Evolutionary conservation across 1,284 basidiomycete genomes (phyloP).

Genomic region (Volvariella surrecta): DNA sequence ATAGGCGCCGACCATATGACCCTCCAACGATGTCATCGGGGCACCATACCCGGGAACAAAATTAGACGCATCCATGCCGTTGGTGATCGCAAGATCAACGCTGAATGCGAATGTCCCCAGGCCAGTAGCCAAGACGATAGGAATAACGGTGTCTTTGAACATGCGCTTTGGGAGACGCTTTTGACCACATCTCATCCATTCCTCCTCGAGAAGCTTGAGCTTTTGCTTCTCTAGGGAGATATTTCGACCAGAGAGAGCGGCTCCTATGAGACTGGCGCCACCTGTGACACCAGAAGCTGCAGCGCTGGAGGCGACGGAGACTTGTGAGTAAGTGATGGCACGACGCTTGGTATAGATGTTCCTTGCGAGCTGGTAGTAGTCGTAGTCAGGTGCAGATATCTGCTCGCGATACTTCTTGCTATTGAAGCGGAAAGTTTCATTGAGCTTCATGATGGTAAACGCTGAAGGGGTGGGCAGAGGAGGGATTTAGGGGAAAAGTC

Average conservation of each 20-base stretch:
- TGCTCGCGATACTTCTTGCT: background rate
- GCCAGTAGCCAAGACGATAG: background rate
- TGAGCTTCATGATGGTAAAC: background rate
- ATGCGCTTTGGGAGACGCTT: background rate
- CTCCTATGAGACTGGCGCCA: background rate
- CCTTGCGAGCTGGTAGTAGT: background rate
- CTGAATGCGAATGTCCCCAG: background rate
- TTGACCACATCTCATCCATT: background rate
- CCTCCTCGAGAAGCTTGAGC: background rate
- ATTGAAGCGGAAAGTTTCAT: background rate
- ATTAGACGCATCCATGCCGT: too few species aligned
- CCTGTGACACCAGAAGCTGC: background rate
- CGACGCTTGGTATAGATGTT: background rate
- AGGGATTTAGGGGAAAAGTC: background rate
- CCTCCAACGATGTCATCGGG: too few species aligned
- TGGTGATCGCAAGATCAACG: background rate
- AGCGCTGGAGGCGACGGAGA: background rate
- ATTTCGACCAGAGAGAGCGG: background rate
- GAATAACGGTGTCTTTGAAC: background rate
- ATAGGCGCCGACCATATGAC: too few species aligned
- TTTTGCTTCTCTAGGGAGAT: background rate
- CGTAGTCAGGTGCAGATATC: background rate
- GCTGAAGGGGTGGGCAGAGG: background rate
- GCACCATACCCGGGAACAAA: too few species aligned
- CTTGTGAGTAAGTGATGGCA: background rate